Base-by-base conservation (phyloP, 2,329 filamentous ascomycete species). In the Lachnellula willkommii region DNA sequence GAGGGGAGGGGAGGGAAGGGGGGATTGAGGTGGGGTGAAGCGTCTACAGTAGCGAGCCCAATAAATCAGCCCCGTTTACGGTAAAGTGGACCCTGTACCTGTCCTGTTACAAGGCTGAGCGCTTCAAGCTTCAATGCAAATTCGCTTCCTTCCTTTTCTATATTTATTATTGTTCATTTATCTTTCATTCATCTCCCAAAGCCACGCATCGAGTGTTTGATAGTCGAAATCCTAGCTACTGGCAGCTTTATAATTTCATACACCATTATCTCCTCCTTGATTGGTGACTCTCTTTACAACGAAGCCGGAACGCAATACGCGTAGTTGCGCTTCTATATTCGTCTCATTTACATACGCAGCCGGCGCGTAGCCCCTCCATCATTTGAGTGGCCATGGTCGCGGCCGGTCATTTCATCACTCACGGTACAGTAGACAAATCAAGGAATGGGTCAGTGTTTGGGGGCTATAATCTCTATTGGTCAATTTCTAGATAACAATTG, bases 301-400 rank as follows among this genome's bases (percentile, higher is more conserved):
- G 52, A 36, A 56, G 56, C 42, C 17, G 45, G 43, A 24, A 20
- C 43, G 20, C 22, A 20, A 37, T 26, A 43, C 20, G 20, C 20
- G 20, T 20, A 20, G 24, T 47, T 42, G 45, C 37, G 53, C 58
- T 52, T 52, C 53, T 58, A 56, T 58, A 54, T 53, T 52, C 22
- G 53, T 57, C 51, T 20, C 45, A 24, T 32, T 11, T 20, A 32
- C 8, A 8, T 32, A 40, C 37, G 37, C 24, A 9, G 24, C 36
- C 35, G 54, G 54, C 54, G 54, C 54, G 54, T 56, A 56, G 32
- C 28, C 20, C n/a, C 15, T 24, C 36, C 22, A 20, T 36, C 22
- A 14, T 45, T 47, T 55, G 47, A 47, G 26, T 42, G 54, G 45
- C 36, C 45, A 8, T 14, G 11, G n/a, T 49, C 43, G n/a, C 28